Percentiles rank a stretch among this genome's conserved stretches.
Evolutionary conservation across 2,329 filamentous ascomycete genomes (phyloP).

Genomic region (Emydomyces testavorans): DNA sequence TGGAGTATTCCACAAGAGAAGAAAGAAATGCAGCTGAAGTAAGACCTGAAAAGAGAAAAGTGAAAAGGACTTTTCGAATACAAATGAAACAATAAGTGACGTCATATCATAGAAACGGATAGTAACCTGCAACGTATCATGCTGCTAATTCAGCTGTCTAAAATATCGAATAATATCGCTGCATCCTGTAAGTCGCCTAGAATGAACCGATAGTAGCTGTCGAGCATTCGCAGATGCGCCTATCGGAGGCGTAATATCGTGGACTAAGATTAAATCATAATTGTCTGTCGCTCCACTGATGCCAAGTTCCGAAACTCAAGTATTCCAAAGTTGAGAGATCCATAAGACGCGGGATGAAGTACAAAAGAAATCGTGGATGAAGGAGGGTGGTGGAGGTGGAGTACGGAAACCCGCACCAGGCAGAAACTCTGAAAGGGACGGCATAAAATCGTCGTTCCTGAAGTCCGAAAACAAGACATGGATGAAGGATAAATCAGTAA

Average conservation of each 20-base stretch:
- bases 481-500: conserved; percentile 22
- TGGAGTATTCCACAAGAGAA: background rate
- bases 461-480: conserved; percentile 6
- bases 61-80: conserved; percentile 2
- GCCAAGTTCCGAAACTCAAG: background rate
- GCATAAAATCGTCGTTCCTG: conserved; percentile 8
- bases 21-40: background rate
- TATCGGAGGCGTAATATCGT: background rate
- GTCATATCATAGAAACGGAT: conserved; percentile 9
- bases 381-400: background rate
- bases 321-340: background rate
- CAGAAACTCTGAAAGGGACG: background rate
- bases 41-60: background rate
- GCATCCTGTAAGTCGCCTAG: conserved; percentile 3
- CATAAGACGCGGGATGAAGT: background rate
- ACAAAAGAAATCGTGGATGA: conserved; percentile 7
- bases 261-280: conserved; percentile 6
- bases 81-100: conserved; percentile 7
- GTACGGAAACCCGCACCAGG: conserved; percentile 5
- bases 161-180: conserved; percentile 11
- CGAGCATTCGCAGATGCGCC: background rate
- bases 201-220: conserved; percentile 4
- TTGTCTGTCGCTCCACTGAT: background rate
- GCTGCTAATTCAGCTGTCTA: conserved; percentile 1
- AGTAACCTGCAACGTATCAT: conserved; percentile 5